Conservation (phyloP, 2,329 filamentous ascomycete species). For the Penicillium sp. region DNA sequence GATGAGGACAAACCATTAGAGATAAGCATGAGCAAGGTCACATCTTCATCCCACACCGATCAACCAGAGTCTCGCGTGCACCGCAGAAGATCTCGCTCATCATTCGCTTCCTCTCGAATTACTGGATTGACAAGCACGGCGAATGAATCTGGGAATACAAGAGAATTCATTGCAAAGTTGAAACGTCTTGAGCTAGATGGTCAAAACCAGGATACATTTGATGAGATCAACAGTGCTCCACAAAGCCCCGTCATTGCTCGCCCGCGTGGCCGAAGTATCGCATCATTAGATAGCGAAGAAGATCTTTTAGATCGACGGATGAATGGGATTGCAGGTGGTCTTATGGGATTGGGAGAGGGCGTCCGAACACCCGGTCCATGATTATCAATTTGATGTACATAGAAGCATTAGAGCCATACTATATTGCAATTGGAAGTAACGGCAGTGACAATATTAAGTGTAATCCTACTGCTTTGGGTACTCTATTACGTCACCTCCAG, state of each 20-base stretch:
- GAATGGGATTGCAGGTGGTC: conserved; percentile 50
- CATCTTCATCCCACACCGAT: conserved; percentile 24
- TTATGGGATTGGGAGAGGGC: conserved; percentile 45
- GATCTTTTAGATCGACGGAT: conserved; percentile 54
- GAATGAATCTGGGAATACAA: conserved; percentile 6
- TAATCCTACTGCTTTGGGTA: no score
- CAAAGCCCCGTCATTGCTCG: conserved; percentile 19
- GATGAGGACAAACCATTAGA: conserved; percentile 79
- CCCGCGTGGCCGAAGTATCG: conserved; percentile 43
- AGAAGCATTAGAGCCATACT: neutral
- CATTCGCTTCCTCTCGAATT: conserved; percentile 15
- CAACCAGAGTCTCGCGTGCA: conserved; percentile 5
- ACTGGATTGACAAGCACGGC: conserved; percentile 11
- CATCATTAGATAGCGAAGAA: conserved; percentile 53
- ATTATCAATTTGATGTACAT: conserved; percentile 2
- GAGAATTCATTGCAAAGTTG: conserved; percentile 20
- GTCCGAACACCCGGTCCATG: conserved; percentile 31
- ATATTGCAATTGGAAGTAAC: neutral
- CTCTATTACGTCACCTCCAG: no score
- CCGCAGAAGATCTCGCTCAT: conserved; percentile 15
- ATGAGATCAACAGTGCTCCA: conserved; percentile 19
- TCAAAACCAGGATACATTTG: conserved; percentile 1
- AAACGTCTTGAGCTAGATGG: conserved; percentile 13
- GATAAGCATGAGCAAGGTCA: conserved; percentile 58
- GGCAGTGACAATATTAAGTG: neutral